phyloP scores from a whole-genome alignment of 768 basidiomycete species.

The Mrakia hoshinonis region DNA sequence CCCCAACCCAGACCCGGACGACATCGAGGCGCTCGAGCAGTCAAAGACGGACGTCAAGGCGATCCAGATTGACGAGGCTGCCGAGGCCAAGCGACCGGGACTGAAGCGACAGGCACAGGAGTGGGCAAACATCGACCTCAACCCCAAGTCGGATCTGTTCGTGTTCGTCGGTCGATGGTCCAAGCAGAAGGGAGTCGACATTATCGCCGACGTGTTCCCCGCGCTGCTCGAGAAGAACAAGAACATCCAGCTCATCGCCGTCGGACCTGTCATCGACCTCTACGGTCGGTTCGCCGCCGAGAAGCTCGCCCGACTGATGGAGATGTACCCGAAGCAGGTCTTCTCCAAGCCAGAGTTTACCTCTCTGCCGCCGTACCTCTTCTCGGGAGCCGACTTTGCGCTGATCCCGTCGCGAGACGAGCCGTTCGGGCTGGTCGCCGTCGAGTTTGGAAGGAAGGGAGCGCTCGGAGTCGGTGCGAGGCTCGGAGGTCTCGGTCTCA shows the following conservation, averaged over 20 bases:
- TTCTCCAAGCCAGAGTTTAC: slow-evolving; percentile 95
- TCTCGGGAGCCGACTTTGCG: slow-evolving; percentile 91
- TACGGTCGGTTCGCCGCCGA: slow-evolving; percentile 93
- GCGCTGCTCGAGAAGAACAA: slow-evolving; percentile 76
- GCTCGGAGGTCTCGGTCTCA: slow-evolving; percentile 85
- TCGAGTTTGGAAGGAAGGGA: slow-evolving; percentile 93
- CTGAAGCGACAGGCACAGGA: slow-evolving; percentile 86
- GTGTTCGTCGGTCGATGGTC: slow-evolving; percentile 95
- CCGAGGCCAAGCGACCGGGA: slow-evolving; percentile 77
- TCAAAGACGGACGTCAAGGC: slow-evolving; percentile 61
- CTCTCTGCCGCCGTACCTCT: slow-evolving; percentile 80
- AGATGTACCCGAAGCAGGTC: slow-evolving; percentile 86
- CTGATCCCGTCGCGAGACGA: slow-evolving; percentile 93
- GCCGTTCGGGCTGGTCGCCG: slow-evolving; percentile 90
- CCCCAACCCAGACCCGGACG: slow-evolving; percentile 89
- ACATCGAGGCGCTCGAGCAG: slow-evolving; percentile 85
- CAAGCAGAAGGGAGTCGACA: slow-evolving; percentile 92
- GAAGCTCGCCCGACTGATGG: slow-evolving; percentile 85
- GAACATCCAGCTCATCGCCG: slow-evolving; percentile 74
- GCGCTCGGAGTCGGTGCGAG: slow-evolving; percentile 91
- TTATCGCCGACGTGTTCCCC: slow-evolving; percentile 94
- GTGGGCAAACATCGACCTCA: slow-evolving; percentile 87
- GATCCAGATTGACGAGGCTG: slow-evolving; percentile 65
- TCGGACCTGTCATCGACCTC: slow-evolving; percentile 90
- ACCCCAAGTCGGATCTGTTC: slow-evolving; percentile 79